Percentiles rank a stretch among this genome's conserved stretches.
Conservation (phyloP, 257 asterid genomes). For the Asclepias syriaca region DNA sequence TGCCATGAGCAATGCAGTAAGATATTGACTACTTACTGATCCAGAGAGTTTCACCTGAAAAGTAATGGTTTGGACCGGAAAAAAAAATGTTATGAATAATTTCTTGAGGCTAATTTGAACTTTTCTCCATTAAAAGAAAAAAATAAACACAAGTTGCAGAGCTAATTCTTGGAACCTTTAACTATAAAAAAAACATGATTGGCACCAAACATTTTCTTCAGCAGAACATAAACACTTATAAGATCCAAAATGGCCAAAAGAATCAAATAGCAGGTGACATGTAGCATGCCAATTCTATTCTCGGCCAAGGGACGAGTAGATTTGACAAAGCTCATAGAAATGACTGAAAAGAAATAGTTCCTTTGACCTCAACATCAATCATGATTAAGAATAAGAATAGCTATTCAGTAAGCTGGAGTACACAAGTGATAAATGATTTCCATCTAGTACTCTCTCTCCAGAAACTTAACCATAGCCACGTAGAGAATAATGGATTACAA, state of each 20-base stretch:
- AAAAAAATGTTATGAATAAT: background rate
- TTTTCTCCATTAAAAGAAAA: background rate
- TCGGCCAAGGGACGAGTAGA: background rate
- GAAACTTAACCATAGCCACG: background rate
- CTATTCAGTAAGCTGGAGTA: background rate
- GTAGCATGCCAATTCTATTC: background rate
- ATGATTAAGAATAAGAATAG: background rate
- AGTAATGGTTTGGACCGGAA: background rate
- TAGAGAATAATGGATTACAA: background rate
- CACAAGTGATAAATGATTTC: background rate
- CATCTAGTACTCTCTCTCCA: background rate
- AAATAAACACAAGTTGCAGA: background rate
- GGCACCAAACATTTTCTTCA: background rate
- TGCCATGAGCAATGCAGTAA: slow-evolving; percentile 96
- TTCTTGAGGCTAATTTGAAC: background rate
- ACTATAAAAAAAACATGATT: background rate
- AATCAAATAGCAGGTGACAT: background rate
- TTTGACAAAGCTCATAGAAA: background rate
- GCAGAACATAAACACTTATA: background rate
- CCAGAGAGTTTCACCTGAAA: slow-evolving; percentile 97
- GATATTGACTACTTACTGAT: slow-evolving; percentile 90
- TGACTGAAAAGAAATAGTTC: background rate
- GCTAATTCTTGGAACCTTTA: background rate
- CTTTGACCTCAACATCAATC: background rate
- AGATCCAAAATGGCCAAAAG: background rate